Base-by-base conservation (phyloP, 1,284 basidiomycete genomes). In the Ceratobasidium papillatum region DNA sequence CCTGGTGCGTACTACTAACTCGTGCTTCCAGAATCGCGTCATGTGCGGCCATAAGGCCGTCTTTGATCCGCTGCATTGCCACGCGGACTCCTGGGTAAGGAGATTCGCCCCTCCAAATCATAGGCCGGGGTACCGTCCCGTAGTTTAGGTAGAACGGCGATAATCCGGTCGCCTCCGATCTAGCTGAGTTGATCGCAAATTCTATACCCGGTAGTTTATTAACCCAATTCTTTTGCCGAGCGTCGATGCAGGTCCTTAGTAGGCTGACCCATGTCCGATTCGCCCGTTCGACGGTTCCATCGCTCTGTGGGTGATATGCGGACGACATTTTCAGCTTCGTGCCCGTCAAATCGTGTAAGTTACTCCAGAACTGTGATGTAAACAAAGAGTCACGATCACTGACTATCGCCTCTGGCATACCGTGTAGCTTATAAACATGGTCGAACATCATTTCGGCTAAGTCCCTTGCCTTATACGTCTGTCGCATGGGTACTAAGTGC, bases 281-380 rank as follows among this genome's bases (percentile, higher is more conserved):
- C 0, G 82, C 82, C 0, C 81, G 79, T 34, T 86, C 84, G 0
- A 83, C 85, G 0, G 80, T 76, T 0, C 84, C 84, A 74, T 86
- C 85, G 0, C 82, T 84, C 72, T 87, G 78, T 0, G 85, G 86
- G 69, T 87, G 85, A 63, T 83, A 87, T 0, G 83, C 77, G 1
- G 82, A 83, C 0, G 83, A 86, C 82, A 87, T 82, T 1, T 77
- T 75, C 0, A 86, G 77, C 56, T 83, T 78, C 7, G 81, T 79
- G 0, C 82, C 81, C 0, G 83, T 78, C 0, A 85, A 77, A 25
- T 78, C 62, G 68, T 84, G 77, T 0, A 87, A 74, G 0, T 80
- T 73, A 8, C 76, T 80, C 85, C 86, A 88, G 76, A 87, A 83
- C n/a, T 62, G 38, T n/a, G 81, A 79, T 0, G 83, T 84, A 76